Percentiles rank a stretch among this genome's conserved stretches.
These are phyloP conservation scores for Plectosphaerella cucumerina DNA, from an alignment of 2,329 filamentous ascomycete species.

Conservation along the genomic window DNA sequence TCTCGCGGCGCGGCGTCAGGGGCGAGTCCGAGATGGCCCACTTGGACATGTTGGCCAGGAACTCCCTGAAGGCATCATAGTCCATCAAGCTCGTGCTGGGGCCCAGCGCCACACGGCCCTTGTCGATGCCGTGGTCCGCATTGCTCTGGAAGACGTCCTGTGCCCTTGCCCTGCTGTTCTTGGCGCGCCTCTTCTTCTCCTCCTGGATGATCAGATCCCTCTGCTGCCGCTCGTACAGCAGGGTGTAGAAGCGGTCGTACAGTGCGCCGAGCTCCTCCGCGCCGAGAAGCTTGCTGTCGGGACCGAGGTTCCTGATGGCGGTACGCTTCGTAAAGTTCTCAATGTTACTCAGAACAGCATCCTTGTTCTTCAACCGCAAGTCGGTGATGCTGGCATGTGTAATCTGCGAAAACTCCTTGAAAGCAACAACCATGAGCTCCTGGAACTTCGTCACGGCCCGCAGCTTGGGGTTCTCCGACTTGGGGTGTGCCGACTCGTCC, in stretches of 20 bases:
- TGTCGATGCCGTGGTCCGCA: conserved; percentile 58
- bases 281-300: conserved; percentile 88
- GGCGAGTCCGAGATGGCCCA: conserved; percentile 93
- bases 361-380: conserved; percentile 86
- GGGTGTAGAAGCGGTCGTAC: conserved; percentile 91
- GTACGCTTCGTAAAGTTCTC: conserved; percentile 97
- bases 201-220: conserved; percentile 73
- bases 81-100: conserved; percentile 93
- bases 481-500: conserved; percentile 93
- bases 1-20: conserved; percentile 46
- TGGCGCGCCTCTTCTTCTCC: conserved; percentile 63
- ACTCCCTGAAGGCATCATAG: conserved; percentile 93
- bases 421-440: conserved; percentile 97
- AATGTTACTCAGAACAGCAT: conserved; percentile 89
- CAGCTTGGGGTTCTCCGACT: conserved; percentile 91
- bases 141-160: conserved; percentile 27
- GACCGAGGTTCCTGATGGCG: conserved; percentile 90
- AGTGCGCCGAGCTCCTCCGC: conserved; percentile 82
- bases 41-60: conserved; percentile 81
- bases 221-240: conserved; percentile 89
- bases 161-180: conserved; percentile 54
- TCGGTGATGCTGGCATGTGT: conserved; percentile 91
- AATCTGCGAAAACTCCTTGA: conserved; percentile 95
- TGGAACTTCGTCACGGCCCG: conserved; percentile 94
- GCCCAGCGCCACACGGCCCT: conserved; percentile 81